Evolutionary conservation across 805 yeast species (phyloP).

Genomic region (Saccharomycopsis babjevae): DNA sequence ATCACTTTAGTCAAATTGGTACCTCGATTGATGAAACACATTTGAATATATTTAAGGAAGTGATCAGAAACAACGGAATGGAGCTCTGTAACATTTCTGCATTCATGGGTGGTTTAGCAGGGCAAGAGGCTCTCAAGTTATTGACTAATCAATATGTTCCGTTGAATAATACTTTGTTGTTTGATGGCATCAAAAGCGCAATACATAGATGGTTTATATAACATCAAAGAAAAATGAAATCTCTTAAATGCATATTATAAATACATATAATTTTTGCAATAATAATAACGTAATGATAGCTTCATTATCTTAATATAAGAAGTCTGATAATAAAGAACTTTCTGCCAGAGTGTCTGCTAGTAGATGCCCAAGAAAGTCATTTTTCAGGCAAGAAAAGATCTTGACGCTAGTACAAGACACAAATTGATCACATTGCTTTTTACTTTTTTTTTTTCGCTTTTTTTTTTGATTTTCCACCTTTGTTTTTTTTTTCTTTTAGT

Average conservation of each 20-base stretch:
- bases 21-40: neutral
- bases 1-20: neutral
- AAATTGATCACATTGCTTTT: neutral
- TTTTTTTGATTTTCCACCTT: neutral
- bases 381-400: neutral
- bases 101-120: conserved; percentile 73
- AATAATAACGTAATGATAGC: no score
- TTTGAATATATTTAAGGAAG: conserved; percentile 26
- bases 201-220: conserved; percentile 29
- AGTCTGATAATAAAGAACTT: no score
- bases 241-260: no score
- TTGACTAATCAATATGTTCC: conserved; percentile 77
- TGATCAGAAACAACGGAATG: conserved; percentile 31
- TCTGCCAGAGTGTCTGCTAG: neutral
- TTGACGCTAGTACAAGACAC: no score
- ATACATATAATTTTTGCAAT: no score
- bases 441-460: neutral
- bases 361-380: neutral
- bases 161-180: conserved; percentile 55
- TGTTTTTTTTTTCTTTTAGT: neutral
- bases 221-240: no score
- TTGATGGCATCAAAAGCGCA: conserved; percentile 57
- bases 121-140: conserved; percentile 72
- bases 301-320: no score
- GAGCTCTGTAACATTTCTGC: conserved; percentile 54